These are phyloP conservation scores for Cordyceps cateniannulata DNA, from an alignment of 2,329 filamentous ascomycete species.

Conservation along the genomic window DNA sequence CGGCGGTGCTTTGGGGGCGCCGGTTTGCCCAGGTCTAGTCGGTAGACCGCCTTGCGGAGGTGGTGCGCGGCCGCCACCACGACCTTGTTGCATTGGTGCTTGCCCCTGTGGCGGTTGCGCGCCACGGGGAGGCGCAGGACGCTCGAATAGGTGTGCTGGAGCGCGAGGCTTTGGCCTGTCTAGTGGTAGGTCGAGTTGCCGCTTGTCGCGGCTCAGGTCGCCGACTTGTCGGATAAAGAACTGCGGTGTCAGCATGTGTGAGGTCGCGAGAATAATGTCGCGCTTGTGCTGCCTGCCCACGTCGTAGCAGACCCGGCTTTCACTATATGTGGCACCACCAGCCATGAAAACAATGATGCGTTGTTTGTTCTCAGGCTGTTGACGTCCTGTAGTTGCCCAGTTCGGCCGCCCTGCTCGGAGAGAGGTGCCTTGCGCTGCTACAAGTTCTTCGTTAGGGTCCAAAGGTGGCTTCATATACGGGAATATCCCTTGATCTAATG, in stretches of 20 bases:
- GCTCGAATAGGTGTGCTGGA: constrained; percentile 80
- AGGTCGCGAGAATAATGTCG: constrained; percentile 83
- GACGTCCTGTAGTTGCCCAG: constrained; percentile 79
- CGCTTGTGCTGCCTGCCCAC: constrained; percentile 63
- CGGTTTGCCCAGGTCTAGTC: constrained; percentile 23
- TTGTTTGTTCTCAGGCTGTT: constrained; percentile 72
- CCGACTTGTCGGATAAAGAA: constrained; percentile 78
- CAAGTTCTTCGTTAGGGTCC: constrained; percentile 53
- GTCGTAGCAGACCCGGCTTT: constrained; percentile 85
- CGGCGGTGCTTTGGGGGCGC: constrained; percentile 20
- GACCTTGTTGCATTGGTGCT: constrained; percentile 13
- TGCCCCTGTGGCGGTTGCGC: constrained; percentile 24
- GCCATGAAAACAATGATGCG: constrained; percentile 92
- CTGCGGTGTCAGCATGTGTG: constrained; percentile 84
- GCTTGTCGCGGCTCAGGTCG: constrained; percentile 69
- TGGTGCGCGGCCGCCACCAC: constrained; percentile 20
- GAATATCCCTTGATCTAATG: constrained; percentile 59
- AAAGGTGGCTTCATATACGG: constrained; percentile 68
- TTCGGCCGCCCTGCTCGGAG: constrained; percentile 88
- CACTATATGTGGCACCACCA: constrained; percentile 89
- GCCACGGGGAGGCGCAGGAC: constrained; percentile 46
- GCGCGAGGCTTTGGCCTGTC: constrained; percentile 76
- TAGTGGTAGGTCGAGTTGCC: constrained; percentile 71
- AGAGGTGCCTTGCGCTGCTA: constrained; percentile 59
- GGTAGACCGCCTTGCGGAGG: constrained; percentile 27